These are phyloP conservation scores for Gigaspora rosea DNA, from an alignment of 192 early-diverging fungal species.

Conservation along the genomic window DNA sequence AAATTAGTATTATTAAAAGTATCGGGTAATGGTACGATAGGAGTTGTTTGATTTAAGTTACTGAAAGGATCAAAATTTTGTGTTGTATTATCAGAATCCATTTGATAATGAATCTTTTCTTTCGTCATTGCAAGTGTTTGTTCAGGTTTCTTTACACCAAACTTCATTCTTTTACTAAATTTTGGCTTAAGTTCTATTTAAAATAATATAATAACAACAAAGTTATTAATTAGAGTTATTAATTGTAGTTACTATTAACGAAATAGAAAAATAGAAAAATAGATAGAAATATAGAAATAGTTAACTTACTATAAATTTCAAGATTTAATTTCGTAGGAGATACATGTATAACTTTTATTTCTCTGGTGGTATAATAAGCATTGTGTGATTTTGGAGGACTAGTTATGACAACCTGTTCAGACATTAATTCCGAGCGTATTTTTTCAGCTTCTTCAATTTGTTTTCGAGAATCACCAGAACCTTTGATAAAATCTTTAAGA, in stretches of 20 bases:
- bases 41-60: too few relatives aligned
- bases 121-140: not conserved
- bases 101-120: not conserved
- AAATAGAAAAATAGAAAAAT: not conserved
- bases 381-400: not conserved
- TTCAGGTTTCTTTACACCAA: not conserved
- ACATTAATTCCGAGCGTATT: not conserved
- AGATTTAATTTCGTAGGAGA: slow-evolving; percentile 1
- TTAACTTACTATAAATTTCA: not conserved
- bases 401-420: not conserved
- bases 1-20: not conserved
- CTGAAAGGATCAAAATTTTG: not conserved
- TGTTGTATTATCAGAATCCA: not conserved
- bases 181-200: not conserved
- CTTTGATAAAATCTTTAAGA: not conserved
- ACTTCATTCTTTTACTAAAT: not conserved
- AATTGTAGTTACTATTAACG: not conserved
- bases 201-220: not conserved
- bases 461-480: not conserved
- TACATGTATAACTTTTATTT: not conserved
- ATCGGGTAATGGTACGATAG: not conserved
- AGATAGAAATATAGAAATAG: not conserved
- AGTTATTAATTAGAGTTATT: not conserved
- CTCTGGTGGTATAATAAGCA: not conserved
- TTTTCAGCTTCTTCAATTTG: not conserved